Evolutionary conservation across 768 basidiomycete species (phyloP).

Genomic region (Termitomyces sp.): DNA sequence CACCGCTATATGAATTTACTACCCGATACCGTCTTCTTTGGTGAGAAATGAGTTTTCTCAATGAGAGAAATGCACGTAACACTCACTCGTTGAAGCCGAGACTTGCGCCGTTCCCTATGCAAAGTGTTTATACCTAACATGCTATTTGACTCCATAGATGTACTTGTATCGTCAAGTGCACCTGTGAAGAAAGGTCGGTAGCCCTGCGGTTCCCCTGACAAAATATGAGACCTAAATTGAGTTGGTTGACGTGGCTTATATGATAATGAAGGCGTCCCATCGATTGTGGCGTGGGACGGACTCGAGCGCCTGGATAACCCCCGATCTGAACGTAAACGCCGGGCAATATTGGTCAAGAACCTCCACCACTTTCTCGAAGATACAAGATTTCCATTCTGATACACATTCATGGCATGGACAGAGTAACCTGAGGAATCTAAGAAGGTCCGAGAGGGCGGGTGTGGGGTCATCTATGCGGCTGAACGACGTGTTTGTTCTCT

Average conservation of each 20-base stretch:
- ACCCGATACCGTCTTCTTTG: background rate
- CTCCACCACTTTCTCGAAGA: background rate
- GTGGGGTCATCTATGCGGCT: background rate
- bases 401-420: background rate
- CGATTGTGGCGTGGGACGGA: no score
- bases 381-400: background rate
- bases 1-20: conserved; percentile 6
- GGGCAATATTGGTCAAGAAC: background rate
- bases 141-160: background rate
- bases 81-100: conserved; percentile 6
- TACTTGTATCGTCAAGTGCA: background rate
- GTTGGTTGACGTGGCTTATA: background rate
- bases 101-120: background rate
- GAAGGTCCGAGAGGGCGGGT: no score
- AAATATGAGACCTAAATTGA: no score
- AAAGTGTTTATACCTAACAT: background rate
- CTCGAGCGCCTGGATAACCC: background rate
- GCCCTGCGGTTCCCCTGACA: background rate
- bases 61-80: background rate
- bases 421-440: background rate
- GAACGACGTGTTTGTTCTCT: background rate
- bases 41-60: background rate
- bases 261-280: background rate
- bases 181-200: background rate
- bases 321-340: background rate